Evolutionary conservation across 768 basidiomycete genomes (phyloP).

Genomic region (Phlegmacium glaucopus): DNA sequence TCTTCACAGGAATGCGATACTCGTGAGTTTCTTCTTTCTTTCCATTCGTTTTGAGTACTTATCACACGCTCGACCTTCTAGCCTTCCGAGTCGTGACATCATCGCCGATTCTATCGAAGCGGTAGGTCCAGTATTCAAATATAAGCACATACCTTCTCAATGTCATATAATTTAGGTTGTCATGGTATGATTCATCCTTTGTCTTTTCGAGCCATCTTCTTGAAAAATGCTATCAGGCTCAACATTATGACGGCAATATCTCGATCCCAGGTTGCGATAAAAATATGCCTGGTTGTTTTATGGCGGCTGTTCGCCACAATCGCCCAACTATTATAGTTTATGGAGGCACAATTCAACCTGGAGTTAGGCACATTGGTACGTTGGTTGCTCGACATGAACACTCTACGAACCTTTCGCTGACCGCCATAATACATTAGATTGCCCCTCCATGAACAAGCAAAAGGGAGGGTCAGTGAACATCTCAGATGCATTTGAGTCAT

Average conservation of each 20-base stretch:
- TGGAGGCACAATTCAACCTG: conserved; percentile 81
- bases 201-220: background rate
- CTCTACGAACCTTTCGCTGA: background rate
- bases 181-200: conserved; percentile 36
- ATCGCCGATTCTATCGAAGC: conserved; percentile 91
- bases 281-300: conserved; percentile 89
- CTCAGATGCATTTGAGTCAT: conserved; percentile 82
- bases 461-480: conserved; percentile 85
- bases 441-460: conserved; percentile 71
- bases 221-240: conserved; percentile 46
- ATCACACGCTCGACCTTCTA: conserved; percentile 19
- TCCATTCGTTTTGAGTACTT: background rate
- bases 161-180: conserved; percentile 41
- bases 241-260: conserved; percentile 87
- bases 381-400: conserved; percentile 20
- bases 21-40: conserved; percentile 49
- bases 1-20: conserved; percentile 72
- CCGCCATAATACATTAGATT: conserved; percentile 41
- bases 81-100: conserved; percentile 81
- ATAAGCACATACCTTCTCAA: background rate
- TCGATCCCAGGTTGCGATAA: conserved; percentile 88
- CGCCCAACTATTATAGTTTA: conserved; percentile 87
- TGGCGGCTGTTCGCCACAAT: conserved; percentile 84
- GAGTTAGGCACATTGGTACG: conserved; percentile 63
- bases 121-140: conserved; percentile 32